Conservation (phyloP, 352 stramenopile species). For the Globisporangium perplexum region DNA sequence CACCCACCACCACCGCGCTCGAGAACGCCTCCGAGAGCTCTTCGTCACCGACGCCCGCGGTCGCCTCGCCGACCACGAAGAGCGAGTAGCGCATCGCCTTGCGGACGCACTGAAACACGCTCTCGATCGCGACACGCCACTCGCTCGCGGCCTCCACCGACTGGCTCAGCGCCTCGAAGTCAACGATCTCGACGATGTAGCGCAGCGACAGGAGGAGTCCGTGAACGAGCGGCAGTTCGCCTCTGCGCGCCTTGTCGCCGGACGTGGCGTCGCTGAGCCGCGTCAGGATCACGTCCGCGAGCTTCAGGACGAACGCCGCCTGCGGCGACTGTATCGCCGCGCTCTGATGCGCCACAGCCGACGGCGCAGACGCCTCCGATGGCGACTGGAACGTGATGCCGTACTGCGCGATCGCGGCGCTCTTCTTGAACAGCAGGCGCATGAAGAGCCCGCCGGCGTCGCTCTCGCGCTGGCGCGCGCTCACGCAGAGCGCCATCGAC, state of each 20-base stretch:
- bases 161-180: slow-evolving; percentile 26
- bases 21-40: slow-evolving; percentile 57
- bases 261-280: slow-evolving; percentile 27
- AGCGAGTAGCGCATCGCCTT: slow-evolving; percentile 60
- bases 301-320: slow-evolving; percentile 50
- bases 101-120: slow-evolving; percentile 50
- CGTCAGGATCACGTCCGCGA: slow-evolving; percentile 41
- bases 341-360: not conserved
- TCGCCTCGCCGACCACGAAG: slow-evolving; percentile 69
- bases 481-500: slow-evolving; percentile 62
- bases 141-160: slow-evolving; percentile 8
- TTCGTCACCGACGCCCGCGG: slow-evolving; percentile 54
- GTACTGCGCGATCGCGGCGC: slow-evolving; percentile 35
- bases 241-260: slow-evolving; percentile 25
- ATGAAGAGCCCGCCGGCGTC: slow-evolving; percentile 86
- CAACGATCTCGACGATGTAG: slow-evolving; percentile 66
- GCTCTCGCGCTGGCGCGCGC: slow-evolving; percentile 75
- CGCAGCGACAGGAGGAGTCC: slow-evolving; percentile 69
- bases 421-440: slow-evolving; percentile 66
- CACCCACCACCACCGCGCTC: slow-evolving; percentile 49
- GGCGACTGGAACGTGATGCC: slow-evolving; percentile 21
- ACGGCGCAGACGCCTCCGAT: not conserved
- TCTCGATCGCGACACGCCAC: slow-evolving; percentile 39
- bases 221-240: slow-evolving; percentile 68
- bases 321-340: slow-evolving; percentile 15